phyloP scores from a whole-genome alignment of 768 basidiomycete genomes.

The Sutorius australiensis region DNA sequence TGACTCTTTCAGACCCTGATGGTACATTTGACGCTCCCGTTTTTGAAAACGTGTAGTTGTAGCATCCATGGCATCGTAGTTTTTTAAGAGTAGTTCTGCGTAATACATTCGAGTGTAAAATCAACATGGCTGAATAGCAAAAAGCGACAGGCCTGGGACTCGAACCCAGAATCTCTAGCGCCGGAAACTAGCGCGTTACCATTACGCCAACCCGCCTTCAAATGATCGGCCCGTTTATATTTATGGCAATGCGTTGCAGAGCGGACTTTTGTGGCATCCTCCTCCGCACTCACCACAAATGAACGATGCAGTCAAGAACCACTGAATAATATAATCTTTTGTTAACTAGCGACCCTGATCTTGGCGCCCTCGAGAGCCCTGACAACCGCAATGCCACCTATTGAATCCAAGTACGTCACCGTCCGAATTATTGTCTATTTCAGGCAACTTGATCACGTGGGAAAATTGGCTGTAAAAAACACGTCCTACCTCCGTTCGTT shows the following conservation, averaged over 20 bases:
- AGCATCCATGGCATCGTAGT: background rate
- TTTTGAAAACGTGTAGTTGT: constrained; percentile 25
- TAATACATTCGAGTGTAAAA: background rate
- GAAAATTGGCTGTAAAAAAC: too few relatives aligned
- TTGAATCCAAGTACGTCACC: too few relatives aligned
- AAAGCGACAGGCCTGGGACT: constrained; percentile 57
- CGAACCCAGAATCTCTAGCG: constrained; percentile 63
- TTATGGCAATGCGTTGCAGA: too few relatives aligned
- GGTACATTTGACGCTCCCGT: constrained; percentile 45
- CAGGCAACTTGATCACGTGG: too few relatives aligned
- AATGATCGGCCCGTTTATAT: too few relatives aligned
- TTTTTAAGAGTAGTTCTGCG: constrained; percentile 8
- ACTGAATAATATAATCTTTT: too few relatives aligned
- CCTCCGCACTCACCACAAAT: background rate
- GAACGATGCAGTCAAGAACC: too few relatives aligned
- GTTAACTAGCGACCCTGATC: too few relatives aligned
- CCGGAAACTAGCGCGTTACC: constrained; percentile 65
- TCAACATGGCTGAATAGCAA: constrained; percentile 2
- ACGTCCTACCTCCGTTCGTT: too few relatives aligned
- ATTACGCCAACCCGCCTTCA: constrained; percentile 56
- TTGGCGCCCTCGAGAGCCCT: too few relatives aligned
- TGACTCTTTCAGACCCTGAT: constrained; percentile 28
- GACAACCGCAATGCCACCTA: too few relatives aligned
- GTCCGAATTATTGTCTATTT: too few relatives aligned
- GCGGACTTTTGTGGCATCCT: background rate